These are phyloP conservation scores for Sarocladium kiliense DNA, from an alignment of 2,329 filamentous ascomycete species.

Conservation along the genomic window DNA sequence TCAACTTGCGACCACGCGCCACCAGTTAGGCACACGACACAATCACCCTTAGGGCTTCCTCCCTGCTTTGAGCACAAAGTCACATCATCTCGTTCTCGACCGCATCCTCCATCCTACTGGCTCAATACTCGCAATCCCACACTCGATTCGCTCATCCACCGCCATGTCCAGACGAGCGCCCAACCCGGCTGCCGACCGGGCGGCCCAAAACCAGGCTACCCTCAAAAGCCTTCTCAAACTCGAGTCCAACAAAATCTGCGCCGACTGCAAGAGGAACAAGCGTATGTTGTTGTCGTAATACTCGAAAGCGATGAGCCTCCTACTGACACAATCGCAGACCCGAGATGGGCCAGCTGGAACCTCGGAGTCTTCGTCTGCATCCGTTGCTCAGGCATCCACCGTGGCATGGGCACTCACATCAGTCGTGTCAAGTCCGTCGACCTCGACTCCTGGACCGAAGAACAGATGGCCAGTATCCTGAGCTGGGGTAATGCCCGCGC, in stretches of 20 bases:
- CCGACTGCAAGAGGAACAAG: conserved; percentile 98
- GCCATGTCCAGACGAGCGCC: conserved; percentile 74
- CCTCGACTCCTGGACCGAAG: conserved; percentile 96
- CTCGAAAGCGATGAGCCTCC: too few species aligned
- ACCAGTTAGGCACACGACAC: conserved; percentile 9
- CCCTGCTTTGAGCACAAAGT: background rate
- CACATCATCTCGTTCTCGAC: background rate
- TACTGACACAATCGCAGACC: conserved; percentile 52
- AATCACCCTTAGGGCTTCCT: background rate
- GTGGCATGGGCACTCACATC: conserved; percentile 98
- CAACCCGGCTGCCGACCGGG: conserved; percentile 77
- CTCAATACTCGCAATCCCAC: background rate
- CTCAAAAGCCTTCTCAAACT: conserved; percentile 94
- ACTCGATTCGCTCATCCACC: conserved; percentile 12
- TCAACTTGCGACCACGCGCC: conserved; percentile 8
- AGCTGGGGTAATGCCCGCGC: conserved; percentile 95
- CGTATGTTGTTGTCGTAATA: conserved; percentile 51
- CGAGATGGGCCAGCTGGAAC: conserved; percentile 99
- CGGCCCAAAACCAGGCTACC: conserved; percentile 87
- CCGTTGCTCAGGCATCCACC: conserved; percentile 95
- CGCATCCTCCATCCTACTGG: background rate
- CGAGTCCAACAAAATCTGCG: conserved; percentile 92
- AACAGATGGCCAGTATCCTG: conserved; percentile 89
- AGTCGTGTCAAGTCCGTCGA: conserved; percentile 97
- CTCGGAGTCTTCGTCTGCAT: conserved; percentile 97